Evolutionary conservation across 345 rosid genomes (phyloP), one percentile per base, ranked within the genome.

Genomic region (Salix udensis): DNA sequence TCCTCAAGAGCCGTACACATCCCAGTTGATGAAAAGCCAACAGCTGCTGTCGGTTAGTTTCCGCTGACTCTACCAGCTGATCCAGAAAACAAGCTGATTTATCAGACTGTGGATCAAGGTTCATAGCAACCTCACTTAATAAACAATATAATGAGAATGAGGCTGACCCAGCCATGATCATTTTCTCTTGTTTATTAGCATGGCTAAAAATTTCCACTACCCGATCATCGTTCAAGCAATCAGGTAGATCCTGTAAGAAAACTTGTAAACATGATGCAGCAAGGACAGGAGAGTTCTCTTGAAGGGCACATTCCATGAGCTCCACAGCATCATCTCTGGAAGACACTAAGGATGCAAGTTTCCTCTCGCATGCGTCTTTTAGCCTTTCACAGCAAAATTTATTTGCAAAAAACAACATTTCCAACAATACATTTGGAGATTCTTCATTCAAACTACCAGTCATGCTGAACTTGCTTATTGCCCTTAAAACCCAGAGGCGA

Each of bases 1-100:
- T 92, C 85, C 98, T 92, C 79, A 86, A 74, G 40, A 96, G 87
- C 83, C 89, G 91, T 44, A 84, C 86, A 82, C 98, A 96, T 78
- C 98, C 99, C 84, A 96, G 81, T 72, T 89, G 96, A 90, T 96
- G 99, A 82, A 86, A 93, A 72, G 97, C 98, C 82, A 93, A 60
- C 60, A 93, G 83, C 79, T 82, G 88, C 87, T 96, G 97, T 71
- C 76, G 78, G 72, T 87, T 88, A 66, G 77, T 89, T 80, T 88
- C 92, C 7, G 98, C 97, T 72, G 91, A 89, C 71, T 90, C 94
- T 12, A 91, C 72, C 84, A 92, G 72, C 62, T 77, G 87, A 75
- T 90, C 90, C 77, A 96, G 81, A 76, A 96, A 90, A 80, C 82
- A 80, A 76, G 80, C 86, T 18, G 96, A 84, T 87, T 81, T 90